phyloP scores from a whole-genome alignment of 2,329 filamentous ascomycete genomes.

The Dactylonectria estremocensis region DNA sequence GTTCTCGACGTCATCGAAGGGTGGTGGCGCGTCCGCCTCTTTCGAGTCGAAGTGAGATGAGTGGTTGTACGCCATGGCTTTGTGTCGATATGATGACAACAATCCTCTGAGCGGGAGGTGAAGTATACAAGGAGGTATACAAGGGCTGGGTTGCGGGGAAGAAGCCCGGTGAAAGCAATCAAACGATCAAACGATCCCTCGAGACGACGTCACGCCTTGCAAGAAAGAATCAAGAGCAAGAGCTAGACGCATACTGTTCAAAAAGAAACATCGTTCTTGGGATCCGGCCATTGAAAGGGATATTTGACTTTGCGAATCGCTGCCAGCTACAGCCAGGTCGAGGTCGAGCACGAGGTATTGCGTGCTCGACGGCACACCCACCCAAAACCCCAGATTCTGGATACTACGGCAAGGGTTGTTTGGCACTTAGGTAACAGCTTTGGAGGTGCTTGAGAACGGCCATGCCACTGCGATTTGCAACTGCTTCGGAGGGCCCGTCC shows the following conservation, averaged over 20 bases:
- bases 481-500: slow-evolving; percentile 16
- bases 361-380: slow-evolving; percentile 47
- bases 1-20: slow-evolving; percentile 41
- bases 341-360: slow-evolving; percentile 44
- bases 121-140: background rate
- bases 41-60: slow-evolving; percentile 34
- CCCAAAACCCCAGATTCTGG: slow-evolving; percentile 30
- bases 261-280: background rate
- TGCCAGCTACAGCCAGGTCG: slow-evolving; percentile 13
- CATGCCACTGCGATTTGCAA: no score
- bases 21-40: slow-evolving; percentile 26
- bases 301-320: slow-evolving; percentile 26
- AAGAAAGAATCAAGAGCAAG: background rate
- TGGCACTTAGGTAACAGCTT: slow-evolving; percentile 31
- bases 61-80: slow-evolving; percentile 28
- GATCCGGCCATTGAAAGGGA: background rate
- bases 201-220: no score
- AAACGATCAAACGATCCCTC: background rate
- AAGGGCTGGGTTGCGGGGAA: background rate
- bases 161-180: background rate
- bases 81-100: no score
- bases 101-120: no score
- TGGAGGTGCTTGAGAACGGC: no score
- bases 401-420: slow-evolving; percentile 16
- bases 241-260: background rate